Evolutionary conservation across 257 asterid species (phyloP), one percentile per base, ranked within the genome.

Genomic region (Craterostigma plantagineum): DNA sequence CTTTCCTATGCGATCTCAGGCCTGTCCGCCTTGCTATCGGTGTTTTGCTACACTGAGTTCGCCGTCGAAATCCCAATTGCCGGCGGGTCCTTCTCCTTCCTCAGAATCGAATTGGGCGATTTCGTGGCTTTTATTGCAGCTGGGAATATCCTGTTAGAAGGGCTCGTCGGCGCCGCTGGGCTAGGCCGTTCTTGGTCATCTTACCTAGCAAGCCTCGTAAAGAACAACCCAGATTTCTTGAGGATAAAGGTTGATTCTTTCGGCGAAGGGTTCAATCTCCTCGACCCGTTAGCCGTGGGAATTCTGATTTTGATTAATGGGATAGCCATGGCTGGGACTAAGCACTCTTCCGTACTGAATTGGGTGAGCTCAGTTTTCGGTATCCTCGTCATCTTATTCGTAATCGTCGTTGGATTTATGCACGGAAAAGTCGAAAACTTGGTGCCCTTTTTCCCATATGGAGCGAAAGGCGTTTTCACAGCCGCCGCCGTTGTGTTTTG

Each of bases 101-200:
- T 87, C 11, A 77, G 98, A 5, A 37, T 87, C 1, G 98, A 87
- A 18, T 69, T 82, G 69, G 98, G 98, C 34, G 98, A 87, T 68
- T 87, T 87, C 43, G 43, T 82, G 15, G 93, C 98, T 3, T 87
- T 68, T 15, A 74, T 87, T 18, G 98, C 98, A 33, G 95, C 95
- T 15, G 95, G 86, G 0, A 87, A 87, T 39, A 83, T 87, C 37
- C 16, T 87, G 16, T 53, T 87, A 10, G 95, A 87, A 42, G 95
- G 83, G 7, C 63, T 87, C 39, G 95, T 87, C 0, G 95, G 95
- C 15, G 82, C 98, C 23, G 98, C 98, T 11, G 98, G 98, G 2
- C 64, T 82, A 51, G 95, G 98, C 10, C 78, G 98, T 5, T 74
- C 98, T 0, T 87, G 98, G 98, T 68, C 95, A 0, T 82, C 95